Conservation (phyloP, 139 green algal species). For the Nannochloris sp. region DNA sequence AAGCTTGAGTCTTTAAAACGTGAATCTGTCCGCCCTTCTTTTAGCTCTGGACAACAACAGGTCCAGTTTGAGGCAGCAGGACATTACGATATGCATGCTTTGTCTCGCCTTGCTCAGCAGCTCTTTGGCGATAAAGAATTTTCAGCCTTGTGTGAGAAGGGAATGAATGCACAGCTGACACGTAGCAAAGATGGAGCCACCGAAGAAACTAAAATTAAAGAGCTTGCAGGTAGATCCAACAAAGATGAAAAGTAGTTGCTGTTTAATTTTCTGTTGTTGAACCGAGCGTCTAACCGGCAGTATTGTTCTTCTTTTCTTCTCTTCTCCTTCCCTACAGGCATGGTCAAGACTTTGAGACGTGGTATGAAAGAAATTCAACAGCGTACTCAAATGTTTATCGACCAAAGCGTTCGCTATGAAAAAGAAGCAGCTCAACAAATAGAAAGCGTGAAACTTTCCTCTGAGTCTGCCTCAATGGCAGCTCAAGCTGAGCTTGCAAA, state of each 20-base stretch:
- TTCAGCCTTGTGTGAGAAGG: conserved; percentile 40
- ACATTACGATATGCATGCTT: conserved; percentile 15
- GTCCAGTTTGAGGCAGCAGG: conserved; percentile 30
- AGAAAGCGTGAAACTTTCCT: conserved; percentile 50
- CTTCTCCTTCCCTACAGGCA: conserved; percentile 26
- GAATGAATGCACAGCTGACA: conserved; percentile 60
- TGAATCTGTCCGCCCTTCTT: not conserved
- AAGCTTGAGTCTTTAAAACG: conserved; percentile 7
- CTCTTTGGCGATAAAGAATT: conserved; percentile 58
- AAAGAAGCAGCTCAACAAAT: conserved; percentile 54
- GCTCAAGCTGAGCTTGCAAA: conserved; percentile 62
- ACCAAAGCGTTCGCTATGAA: conserved; percentile 47
- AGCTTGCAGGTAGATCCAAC: conserved; percentile 55
- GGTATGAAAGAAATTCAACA: conserved; percentile 51
- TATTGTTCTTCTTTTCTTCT: not conserved
- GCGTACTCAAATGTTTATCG: conserved; percentile 41
- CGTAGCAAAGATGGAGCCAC: conserved; percentile 75
- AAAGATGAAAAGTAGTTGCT: not conserved
- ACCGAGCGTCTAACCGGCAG: not conserved
- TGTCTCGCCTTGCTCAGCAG: conserved; percentile 33
- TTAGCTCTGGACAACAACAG: not conserved
- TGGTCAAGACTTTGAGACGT: conserved; percentile 69
- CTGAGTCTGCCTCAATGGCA: conserved; percentile 34
- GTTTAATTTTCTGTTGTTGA: not conserved
- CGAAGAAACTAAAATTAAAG: conserved; percentile 60